Base-by-base conservation (phyloP, 768 basidiomycete species). In the Auricularia cornea region DNA sequence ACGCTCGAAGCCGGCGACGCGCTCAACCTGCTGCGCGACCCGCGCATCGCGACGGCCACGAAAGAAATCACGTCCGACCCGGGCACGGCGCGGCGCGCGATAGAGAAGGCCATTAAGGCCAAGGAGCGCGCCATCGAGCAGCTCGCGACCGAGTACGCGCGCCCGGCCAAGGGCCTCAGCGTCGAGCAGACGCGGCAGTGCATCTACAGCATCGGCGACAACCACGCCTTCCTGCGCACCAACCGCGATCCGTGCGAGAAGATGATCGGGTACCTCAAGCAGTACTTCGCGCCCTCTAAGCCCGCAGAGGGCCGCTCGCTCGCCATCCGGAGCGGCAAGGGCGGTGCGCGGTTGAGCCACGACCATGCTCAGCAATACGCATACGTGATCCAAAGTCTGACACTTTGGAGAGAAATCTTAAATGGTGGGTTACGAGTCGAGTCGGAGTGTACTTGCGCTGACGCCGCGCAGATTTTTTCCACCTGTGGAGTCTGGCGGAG, bases 201-300 rank as follows among this genome's bases (percentile, higher is more conserved):
- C 70, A 73, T 94, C 59, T 94, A 93, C 72, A 90, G 88, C 68
- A 92, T 94, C 60, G 92, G 92, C 2, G 92, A 94, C 73, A 94
- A 94, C 69, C 90, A 93, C 70, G 89, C 92, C 12, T 94, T 94
- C 80, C 75, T 93, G 66, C 84, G 92, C 31, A 84, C 83, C 62
- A 93, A 94, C 67, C 89, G 92, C 41, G 92, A 94, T 70, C 92
- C 92, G 59, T 94, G 92, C 75, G 91, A 94, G 64, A 80, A 82
- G 63, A 89, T 93, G 89, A 93, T 94, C 60, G 71, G 68, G 3
- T 89, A 86, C 69, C 77, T 94, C 67, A 90, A 89, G 71, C 75
- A 85, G 64, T 80, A 88, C 70, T 94, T 92, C 80, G 83, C 92
- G 66, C 82, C 92, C 4, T 86, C 85, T 2, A 81, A 86, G 60